These are phyloP conservation scores for Pulveroboletus sp. DNA, from an alignment of 768 basidiomycete genomes.

Conservation along the genomic window DNA sequence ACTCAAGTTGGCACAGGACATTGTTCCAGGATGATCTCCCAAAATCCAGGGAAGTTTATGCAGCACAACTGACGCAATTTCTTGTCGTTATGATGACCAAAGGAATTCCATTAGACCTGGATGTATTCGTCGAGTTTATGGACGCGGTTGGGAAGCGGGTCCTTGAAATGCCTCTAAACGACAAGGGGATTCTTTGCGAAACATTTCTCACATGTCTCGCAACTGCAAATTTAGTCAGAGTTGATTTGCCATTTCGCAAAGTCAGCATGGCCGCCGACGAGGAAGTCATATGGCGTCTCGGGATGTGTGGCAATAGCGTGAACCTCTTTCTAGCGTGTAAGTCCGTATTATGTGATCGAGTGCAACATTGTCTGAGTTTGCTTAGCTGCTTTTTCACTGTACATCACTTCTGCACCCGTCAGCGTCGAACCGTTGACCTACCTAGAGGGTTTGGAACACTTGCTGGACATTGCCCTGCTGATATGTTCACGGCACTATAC, in stretches of 20 bases:
- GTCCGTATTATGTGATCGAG: conserved; percentile 11
- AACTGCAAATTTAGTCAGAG: conserved; percentile 12
- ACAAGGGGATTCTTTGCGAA: conserved; percentile 28
- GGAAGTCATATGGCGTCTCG: conserved; percentile 37
- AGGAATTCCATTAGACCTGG: conserved; percentile 8
- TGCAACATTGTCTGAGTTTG: conserved; percentile 1
- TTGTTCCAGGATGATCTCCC: conserved; percentile 7
- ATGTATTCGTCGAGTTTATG: conserved; percentile 7
- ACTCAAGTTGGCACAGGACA: conserved; percentile 8
- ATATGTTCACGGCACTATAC: conserved; percentile 42
- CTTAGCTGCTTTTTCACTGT: conserved; percentile 45
- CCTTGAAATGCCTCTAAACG: conserved; percentile 5
- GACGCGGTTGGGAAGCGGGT: conserved; percentile 14
- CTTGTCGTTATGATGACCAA: conserved; percentile 19
- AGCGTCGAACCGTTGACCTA: conserved; percentile 35
- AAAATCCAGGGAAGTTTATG: conserved; percentile 1
- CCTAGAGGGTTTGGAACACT: conserved; percentile 41
- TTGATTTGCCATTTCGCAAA: conserved; percentile 8
- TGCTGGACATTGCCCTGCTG: conserved; percentile 46
- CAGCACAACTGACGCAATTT: conserved; percentile 25
- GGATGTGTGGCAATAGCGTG: conserved; percentile 20
- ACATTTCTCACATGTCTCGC: conserved; percentile 35
- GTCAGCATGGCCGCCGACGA: conserved; percentile 19
- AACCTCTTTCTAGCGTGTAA: conserved; percentile 42
- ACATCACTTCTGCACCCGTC: conserved; percentile 30